phyloP scores from a whole-genome alignment of 129 eudicot species.

The Tagetes erecta region DNA sequence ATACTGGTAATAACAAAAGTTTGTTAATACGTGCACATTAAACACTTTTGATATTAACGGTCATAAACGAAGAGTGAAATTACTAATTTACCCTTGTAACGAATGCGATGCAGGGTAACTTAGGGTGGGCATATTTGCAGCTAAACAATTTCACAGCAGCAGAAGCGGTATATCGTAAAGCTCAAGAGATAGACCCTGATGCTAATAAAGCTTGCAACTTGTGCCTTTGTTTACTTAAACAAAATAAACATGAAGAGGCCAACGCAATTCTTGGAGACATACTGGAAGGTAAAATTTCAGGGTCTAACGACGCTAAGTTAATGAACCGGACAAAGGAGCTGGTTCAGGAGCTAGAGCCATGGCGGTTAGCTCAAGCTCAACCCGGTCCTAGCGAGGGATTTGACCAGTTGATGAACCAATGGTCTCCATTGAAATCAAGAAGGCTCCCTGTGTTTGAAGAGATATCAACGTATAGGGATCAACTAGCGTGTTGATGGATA shows the following conservation, averaged over 20 bases:
- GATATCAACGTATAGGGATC: conserved; percentile 68
- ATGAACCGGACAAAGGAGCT: conserved; percentile 53
- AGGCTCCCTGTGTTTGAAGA: conserved; percentile 79
- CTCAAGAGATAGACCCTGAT: conserved; percentile 75
- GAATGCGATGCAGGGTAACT: conserved; percentile 58
- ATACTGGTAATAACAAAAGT: conserved; percentile 58
- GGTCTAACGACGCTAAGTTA: conserved; percentile 62
- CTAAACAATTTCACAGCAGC: conserved; percentile 61
- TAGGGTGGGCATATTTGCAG: conserved; percentile 93
- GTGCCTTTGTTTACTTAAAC: conserved; percentile 65
- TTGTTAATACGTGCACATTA: neutral
- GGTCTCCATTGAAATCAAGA: conserved; percentile 59
- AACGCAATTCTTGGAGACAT: conserved; percentile 45
- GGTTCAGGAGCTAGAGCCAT: conserved; percentile 60
- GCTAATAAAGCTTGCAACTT: conserved; percentile 79
- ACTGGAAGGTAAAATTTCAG: conserved; percentile 48
- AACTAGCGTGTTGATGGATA: conserved; percentile 69
- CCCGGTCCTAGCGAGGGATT: conserved; percentile 35
- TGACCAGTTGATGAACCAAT: conserved; percentile 62
- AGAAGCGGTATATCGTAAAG: conserved; percentile 68
- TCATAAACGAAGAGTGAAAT: neutral
- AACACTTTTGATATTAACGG: neutral
- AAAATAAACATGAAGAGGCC: conserved; percentile 49
- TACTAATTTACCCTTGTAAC: conserved; percentile 16
- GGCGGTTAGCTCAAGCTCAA: conserved; percentile 27